Percentiles rank a stretch among this genome's conserved stretches.
Conservation (phyloP, 2,329 filamentous ascomycete species). For the Sclerotinia glacialis region DNA sequence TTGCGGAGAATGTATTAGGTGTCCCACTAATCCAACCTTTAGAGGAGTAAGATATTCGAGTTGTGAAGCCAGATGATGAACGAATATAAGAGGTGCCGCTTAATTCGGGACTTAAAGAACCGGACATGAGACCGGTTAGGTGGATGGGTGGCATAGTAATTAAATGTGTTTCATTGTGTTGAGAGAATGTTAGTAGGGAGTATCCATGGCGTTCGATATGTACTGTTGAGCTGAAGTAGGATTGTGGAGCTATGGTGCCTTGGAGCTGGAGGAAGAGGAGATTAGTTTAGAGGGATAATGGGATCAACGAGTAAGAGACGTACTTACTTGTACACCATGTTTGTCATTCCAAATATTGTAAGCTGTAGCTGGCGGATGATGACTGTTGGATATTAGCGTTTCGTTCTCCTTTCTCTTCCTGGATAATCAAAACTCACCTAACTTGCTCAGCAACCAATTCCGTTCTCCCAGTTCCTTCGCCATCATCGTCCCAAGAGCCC, state of each 20-base stretch:
- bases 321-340: constrained; percentile 59
- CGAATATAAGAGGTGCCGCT: constrained; percentile 80
- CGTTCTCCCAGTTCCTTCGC: constrained; percentile 64
- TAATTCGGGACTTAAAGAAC: constrained; percentile 83
- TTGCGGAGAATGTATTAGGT: constrained; percentile 83
- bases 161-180: constrained; percentile 61
- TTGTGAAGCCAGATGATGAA: constrained; percentile 80
- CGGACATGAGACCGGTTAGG: constrained; percentile 86
- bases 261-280: constrained; percentile 47
- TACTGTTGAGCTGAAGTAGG: constrained; percentile 88
- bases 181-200: constrained; percentile 73
- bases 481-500: constrained; percentile 76
- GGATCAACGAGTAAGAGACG: background rate
- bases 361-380: constrained; percentile 91
- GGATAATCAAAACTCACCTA: constrained; percentile 46
- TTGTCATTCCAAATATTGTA: constrained; percentile 87
- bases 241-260: constrained; percentile 94
- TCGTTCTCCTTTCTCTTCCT: background rate
- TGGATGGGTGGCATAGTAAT: constrained; percentile 89
- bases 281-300: background rate
- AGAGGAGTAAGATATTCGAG: constrained; percentile 87
- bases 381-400: constrained; percentile 46
- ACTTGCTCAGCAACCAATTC: constrained; percentile 92
- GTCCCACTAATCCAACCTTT: constrained; percentile 93
- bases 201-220: constrained; percentile 93